A percentile compares a stretch with the other conserved stretches of the same genome.
Evolutionary conservation across 2,329 filamentous ascomycete genomes (phyloP).

Genomic region (Diaporthe eres): DNA sequence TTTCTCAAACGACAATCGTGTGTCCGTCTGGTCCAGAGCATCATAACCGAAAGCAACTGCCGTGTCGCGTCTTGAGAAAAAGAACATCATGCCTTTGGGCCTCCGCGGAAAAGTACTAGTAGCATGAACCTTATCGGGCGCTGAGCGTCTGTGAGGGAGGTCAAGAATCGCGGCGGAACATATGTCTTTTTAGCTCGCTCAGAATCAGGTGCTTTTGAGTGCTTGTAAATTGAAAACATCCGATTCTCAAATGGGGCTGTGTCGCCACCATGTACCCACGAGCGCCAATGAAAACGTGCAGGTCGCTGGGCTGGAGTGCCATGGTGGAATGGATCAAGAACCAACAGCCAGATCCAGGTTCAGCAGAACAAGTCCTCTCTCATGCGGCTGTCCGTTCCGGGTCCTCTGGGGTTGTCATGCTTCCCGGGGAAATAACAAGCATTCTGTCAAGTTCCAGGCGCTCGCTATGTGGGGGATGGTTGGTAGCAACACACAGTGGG

Average conservation of each 20-base stretch:
- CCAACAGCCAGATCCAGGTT: not conserved
- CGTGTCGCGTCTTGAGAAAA: not conserved
- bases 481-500: not conserved
- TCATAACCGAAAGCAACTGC: not conserved
- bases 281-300: not conserved
- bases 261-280: too few species aligned
- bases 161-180: not conserved
- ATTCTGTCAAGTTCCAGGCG: not conserved
- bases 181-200: not conserved
- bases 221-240: not conserved
- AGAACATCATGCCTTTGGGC: not conserved
- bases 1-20: not conserved
- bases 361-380: too few species aligned
- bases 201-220: not conserved
- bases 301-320: not conserved
- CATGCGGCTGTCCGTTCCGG: too few species aligned
- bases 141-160: not conserved
- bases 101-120: too few species aligned
- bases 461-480: not conserved
- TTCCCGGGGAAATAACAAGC: not conserved
- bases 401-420: not conserved
- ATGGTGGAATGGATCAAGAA: too few species aligned
- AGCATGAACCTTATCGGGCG: conserved; percentile 4
- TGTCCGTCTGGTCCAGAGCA: not conserved
- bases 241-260: not conserved